Percentiles rank a stretch among this genome's conserved stretches.
phyloP scores from a whole-genome alignment of 2,329 filamentous ascomycete species.

The Didymella lethalis region DNA sequence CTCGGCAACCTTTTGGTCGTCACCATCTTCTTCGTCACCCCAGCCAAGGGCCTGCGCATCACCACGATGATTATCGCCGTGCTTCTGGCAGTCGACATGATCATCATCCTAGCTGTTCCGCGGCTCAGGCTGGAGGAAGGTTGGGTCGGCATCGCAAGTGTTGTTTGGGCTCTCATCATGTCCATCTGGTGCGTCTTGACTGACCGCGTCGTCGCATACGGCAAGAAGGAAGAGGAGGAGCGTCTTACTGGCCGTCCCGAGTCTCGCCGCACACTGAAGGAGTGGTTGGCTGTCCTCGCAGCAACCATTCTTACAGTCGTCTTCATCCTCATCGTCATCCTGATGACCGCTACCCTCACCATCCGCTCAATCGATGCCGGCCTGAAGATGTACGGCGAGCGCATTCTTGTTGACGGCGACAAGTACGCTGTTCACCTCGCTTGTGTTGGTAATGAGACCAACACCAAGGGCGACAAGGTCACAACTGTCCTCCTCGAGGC shows the following conservation, averaged over 20 bases:
- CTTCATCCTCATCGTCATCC: slow-evolving; percentile 71
- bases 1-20: slow-evolving; percentile 77
- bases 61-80: slow-evolving; percentile 72
- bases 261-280: slow-evolving; percentile 78
- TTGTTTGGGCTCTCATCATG: slow-evolving; percentile 83
- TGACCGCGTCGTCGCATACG: slow-evolving; percentile 86
- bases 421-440: slow-evolving; percentile 89
- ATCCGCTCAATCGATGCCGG: slow-evolving; percentile 81
- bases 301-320: slow-evolving; percentile 75
- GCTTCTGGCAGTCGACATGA: slow-evolving; percentile 75
- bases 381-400: slow-evolving; percentile 74
- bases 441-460: slow-evolving; percentile 76
- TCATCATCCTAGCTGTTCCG: slow-evolving; percentile 79
- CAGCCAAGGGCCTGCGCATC: slow-evolving; percentile 79
- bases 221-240: slow-evolving; percentile 91
- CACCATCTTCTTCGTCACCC: slow-evolving; percentile 86
- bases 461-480: slow-evolving; percentile 62
- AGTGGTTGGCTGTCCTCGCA: slow-evolving; percentile 83
- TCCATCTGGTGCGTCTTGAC: slow-evolving; percentile 79
- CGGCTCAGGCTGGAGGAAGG: slow-evolving; percentile 83
- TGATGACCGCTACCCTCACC: slow-evolving; percentile 81
- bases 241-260: slow-evolving; percentile 89
- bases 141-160: slow-evolving; percentile 87
- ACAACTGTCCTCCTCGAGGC: slow-evolving; percentile 88
- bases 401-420: slow-evolving; percentile 80